A percentile compares a stretch with the other conserved stretches of the same genome.
phyloP scores from a whole-genome alignment of 768 basidiomycete genomes.

The Amanita jacksonii region DNA sequence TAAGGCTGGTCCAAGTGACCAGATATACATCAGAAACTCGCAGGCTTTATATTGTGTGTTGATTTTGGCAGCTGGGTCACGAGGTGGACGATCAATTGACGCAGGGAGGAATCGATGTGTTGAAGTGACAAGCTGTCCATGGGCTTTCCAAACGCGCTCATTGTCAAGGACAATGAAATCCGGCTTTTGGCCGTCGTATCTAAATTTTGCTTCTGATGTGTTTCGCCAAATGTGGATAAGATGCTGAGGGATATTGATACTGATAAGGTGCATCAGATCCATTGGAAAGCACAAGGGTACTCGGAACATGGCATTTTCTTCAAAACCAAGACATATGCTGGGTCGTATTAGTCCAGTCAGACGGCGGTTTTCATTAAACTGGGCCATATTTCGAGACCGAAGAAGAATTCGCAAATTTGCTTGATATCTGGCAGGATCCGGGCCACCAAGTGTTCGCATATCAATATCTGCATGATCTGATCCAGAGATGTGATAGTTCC shows the following conservation, averaged over 20 bases:
- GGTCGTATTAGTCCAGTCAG: not conserved
- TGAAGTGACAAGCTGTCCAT: constrained; percentile 9
- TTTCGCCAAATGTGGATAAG: constrained; percentile 7
- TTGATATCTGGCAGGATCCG: not conserved
- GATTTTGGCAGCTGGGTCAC: constrained; percentile 31
- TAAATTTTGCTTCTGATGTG: not conserved
- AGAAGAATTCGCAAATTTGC: not conserved
- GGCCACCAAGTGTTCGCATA: not conserved
- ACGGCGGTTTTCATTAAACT: not conserved
- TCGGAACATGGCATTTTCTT: not conserved
- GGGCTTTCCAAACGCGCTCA: not conserved
- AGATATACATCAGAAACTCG: constrained; percentile 21
- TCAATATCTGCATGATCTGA: not conserved
- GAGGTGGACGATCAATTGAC: constrained; percentile 31
- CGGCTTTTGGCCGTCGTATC: not conserved
- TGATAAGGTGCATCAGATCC: constrained; percentile 6
- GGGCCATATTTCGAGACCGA: not conserved
- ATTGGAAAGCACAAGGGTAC: constrained; percentile 8
- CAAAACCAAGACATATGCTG: constrained; percentile 3
- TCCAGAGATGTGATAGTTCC: not conserved
- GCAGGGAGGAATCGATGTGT: constrained; percentile 23
- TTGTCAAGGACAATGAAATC: constrained; percentile 5
- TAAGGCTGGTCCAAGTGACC: constrained; percentile 19
- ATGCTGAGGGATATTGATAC: constrained; percentile 3
- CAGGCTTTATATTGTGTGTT: constrained; percentile 21